A percentile compares a stretch with the other conserved stretches of the same genome.
Evolutionary conservation across 179 eudicot genomes (phyloP).

Genomic region (Spergularia azorica): DNA sequence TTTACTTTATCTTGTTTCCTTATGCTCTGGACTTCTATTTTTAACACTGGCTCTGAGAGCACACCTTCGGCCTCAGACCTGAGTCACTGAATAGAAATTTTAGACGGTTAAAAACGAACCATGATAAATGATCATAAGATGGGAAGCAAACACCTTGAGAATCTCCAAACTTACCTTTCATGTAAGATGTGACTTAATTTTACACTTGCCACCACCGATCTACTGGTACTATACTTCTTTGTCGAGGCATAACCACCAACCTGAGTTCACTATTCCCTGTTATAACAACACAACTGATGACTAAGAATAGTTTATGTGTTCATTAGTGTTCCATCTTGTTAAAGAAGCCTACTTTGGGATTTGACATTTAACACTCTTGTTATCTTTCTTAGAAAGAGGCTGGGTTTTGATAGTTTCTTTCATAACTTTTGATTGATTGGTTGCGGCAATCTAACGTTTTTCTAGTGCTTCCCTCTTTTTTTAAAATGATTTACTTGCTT

Average conservation of each 20-base stretch:
- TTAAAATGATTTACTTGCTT: background rate
- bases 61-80: background rate
- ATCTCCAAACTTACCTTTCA: background rate
- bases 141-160: too few species aligned
- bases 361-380: too few species aligned
- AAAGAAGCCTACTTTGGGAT: too few species aligned
- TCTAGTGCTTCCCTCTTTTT: background rate
- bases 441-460: background rate
- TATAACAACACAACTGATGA: too few species aligned
- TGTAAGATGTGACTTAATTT: background rate
- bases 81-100: background rate
- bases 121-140: background rate
- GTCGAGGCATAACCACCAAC: too few species aligned
- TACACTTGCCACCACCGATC: background rate
- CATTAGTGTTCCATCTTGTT: too few species aligned
- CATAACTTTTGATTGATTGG: too few species aligned
- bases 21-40: background rate
- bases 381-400: too few species aligned
- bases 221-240: too few species aligned
- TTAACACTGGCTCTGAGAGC: background rate
- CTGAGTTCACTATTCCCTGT: too few species aligned
- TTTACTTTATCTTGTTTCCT: conserved; percentile 24
- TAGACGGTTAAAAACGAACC: background rate
- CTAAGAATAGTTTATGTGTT: too few species aligned
- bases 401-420: too few species aligned